Base-by-base conservation (phyloP, 2,329 filamentous ascomycete species). In the Colletotrichum higginsianum region DNA sequence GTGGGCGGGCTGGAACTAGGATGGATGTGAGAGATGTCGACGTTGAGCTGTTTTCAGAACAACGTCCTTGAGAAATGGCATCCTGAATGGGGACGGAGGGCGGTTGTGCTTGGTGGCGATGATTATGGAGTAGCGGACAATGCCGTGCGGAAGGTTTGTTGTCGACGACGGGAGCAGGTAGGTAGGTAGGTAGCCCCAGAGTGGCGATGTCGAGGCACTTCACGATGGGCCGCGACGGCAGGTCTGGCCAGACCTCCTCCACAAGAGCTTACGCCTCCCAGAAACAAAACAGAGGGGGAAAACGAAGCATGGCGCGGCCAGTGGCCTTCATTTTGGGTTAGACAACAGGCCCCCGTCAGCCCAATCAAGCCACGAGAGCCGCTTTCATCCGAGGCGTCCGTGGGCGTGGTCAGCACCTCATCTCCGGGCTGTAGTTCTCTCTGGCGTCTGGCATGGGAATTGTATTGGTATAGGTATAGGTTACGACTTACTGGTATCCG, bases 381-480 rank as follows among this genome's bases (percentile, higher is more conserved):
- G 68, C 40, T 71, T 71, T 58, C 65, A 42, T 71, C 68, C 68
- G 58, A 71, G 68, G 68, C 65, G 64, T 53, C 30, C 40, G 55
- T n/a, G 49, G 30, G 30, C 40, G 55, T 23, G 49, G 30, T 11
- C 21, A 66, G 53, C 55, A 47, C 38, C 67, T 71, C 67, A 56
- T 67, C 63, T 71, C 67, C 67, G 56, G 42, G 63, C 21, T 35
- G 52, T 42, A 42, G 30, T 35, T 13, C 35, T 61, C 53, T 70
- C 53, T 50, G 50, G 44, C 67, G 56, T 61, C 30, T 53, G 55
- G 63, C 63, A 49, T 30, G 47, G 38, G 9, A 35, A 35, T 35
- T 8, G 8, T 35, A 35, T 35, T 9, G 30, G 30, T 35, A 35
- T 35, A 35, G 30, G 30, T 35, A 35, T 35, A 35, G 8, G 30